Base-by-base conservation (phyloP, 2,329 filamentous ascomycete species). In the Exophiala sideris region DNA sequence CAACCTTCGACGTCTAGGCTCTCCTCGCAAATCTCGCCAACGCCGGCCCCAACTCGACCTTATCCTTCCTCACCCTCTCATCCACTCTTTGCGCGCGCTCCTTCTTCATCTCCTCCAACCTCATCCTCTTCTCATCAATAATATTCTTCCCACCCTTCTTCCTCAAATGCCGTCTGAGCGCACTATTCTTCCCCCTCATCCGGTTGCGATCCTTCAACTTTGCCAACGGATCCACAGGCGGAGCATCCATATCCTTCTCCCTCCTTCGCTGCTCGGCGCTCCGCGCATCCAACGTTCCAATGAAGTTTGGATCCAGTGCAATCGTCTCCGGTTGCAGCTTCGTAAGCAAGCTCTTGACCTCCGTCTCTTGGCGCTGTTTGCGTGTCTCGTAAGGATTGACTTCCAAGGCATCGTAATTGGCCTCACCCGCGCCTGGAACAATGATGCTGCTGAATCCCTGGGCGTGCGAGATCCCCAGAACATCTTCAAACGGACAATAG, bases 241-340 rank as follows among this genome's bases (percentile, higher is more conserved):
- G 85, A 7, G 83, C 79, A 64, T 97, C 92, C 38, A 95, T 79
- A 67, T 95, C 87, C 67, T 82, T 85, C 66, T 95, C 90, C 21
- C 84, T 84, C 66, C 84, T 80, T 45, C 86, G 80, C 75, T 94
- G 86, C 74, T 88, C 81, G 57, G 91, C 84, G 34, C 87, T 89
- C 47, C 88, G 82, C 53, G 91, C 77, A 68, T 99, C 91, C 32
- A 99, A 79, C 63, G 85, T 89, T 51, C 94, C 94, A 64, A 99
- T 84, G 68, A 91, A 95, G 71, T 94, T 88, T 63, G 94, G 92
- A 68, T 99, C 87, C 18, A 99, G 78, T 1, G 90, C 89, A 59
- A 99, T 99, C 90, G 97, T 99, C 68, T 96, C 92, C 3, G 94
- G 92, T 66, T 91, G 85, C 45, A 99, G 79, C 76, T 99, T 99